Evolutionary conservation across 345 rosid genomes (phyloP).

Genomic region (Hibiscus tridactylites): DNA sequence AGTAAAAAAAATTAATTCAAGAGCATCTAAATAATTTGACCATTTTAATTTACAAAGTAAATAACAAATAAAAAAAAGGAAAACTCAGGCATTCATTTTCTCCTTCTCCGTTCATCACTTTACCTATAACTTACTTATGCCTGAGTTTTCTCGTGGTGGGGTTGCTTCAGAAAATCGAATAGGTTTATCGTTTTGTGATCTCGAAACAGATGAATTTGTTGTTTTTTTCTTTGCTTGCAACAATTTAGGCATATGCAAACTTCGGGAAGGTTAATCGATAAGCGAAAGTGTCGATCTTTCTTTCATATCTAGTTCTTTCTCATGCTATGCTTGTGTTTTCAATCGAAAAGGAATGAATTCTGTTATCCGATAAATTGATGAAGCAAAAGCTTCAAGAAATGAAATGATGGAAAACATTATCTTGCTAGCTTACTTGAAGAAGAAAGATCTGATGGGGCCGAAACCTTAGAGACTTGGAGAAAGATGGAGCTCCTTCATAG

Average conservation of each 20-base stretch:
- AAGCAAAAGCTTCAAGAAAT: too few relatives aligned
- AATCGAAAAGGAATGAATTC: slow-evolving; percentile 13
- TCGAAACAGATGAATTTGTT: slow-evolving; percentile 43
- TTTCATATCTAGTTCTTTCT: slow-evolving; percentile 20
- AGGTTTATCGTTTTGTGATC: slow-evolving; percentile 1
- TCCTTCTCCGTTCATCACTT: not conserved
- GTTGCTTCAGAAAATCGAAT: too few relatives aligned
- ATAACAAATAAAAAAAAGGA: too few relatives aligned
- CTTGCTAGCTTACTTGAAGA: slow-evolving; percentile 44
- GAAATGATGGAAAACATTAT: not conserved
- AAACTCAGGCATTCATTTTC: too few relatives aligned
- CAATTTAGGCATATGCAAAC: slow-evolving; percentile 31
- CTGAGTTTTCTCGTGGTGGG: slow-evolving; percentile 36
- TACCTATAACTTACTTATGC: slow-evolving; percentile 59
- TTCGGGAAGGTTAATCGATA: slow-evolving; percentile 23
- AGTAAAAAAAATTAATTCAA: too few relatives aligned
- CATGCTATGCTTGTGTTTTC: slow-evolving; percentile 5
- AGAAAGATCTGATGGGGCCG: slow-evolving; percentile 22
- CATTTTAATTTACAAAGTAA: too few relatives aligned
- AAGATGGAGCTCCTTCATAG: not conserved
- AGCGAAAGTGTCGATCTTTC: slow-evolving; percentile 29
- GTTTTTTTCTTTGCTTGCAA: slow-evolving; percentile 34
- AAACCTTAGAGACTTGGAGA: not conserved
- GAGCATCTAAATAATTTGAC: too few relatives aligned
- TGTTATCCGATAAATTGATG: too few relatives aligned